Evolutionary conservation across 352 stramenopile genomes (phyloP), one percentile per base, ranked within the genome.

Genomic region (Aphanomyces euteiches): DNA sequence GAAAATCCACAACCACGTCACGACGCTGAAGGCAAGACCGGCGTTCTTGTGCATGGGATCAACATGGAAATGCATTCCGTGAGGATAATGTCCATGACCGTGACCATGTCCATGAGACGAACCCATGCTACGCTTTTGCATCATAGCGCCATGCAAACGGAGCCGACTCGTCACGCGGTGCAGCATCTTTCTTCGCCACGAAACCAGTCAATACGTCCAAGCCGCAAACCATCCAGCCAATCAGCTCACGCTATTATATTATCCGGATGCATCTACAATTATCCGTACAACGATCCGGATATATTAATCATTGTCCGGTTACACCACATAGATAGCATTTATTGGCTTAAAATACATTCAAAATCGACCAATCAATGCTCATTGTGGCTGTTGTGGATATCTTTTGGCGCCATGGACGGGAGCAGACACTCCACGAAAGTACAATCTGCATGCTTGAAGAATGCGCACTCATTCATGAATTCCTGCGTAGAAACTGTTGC

Each of bases 1-100:
- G 77, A 96, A 96, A 74, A 96, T 76, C 89, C 89, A 96, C 64
- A 96, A 82, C 89, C 89, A 96, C 47, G 92, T 83, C 81, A 96
- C 89, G 40, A 84, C 93, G 78, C 87, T 87, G 74, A 96, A 93
- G n/a, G 84, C 85, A 65, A 90, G 75, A 57, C 75, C 88, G 57
- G 94, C 74, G 76, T 93, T 90, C 79, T 94, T 95, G 84, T 96
- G 85, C 70, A 92, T 80, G 19, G 84, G 80, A 74, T 80, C 90
- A 67, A 96, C 88, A 71, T 96, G 88, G 76, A 94, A 94, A 77
- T 94, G 87, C 87, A 94, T 94, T 38, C 85, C 87, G 75, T 90
- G 85, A 6, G 87, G 85, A 70, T 92, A 94, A 70, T 87, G 82
- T 47, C 70, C 79, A 57, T 82, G 69, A n/a, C 45, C 45, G 45